These are phyloP conservation scores for Eimeria necatrix DNA, from an alignment of 169 alveolate species.

Conservation along the genomic window DNA sequence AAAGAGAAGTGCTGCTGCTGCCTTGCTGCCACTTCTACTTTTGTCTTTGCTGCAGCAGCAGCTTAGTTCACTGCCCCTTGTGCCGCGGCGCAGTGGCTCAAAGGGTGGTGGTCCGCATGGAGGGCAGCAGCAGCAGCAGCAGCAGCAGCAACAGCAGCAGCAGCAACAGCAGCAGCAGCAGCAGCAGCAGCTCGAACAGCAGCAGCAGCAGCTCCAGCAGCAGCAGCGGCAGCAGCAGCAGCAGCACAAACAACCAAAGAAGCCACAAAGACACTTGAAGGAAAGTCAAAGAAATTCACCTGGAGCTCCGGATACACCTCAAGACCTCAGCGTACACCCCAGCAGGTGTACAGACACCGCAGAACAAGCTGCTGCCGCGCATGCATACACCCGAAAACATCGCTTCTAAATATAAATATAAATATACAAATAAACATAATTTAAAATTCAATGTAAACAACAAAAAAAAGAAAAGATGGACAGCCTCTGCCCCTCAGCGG, in stretches of 20 bases:
- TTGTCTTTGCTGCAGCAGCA: background rate
- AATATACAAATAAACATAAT: too few relatives aligned
- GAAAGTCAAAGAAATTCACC: too few relatives aligned
- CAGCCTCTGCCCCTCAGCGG: too few relatives aligned
- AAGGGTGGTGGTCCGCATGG: background rate
- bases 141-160: background rate
- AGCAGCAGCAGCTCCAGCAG: background rate
- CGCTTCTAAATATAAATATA: too few relatives aligned
- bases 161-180: background rate
- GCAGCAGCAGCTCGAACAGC: background rate
- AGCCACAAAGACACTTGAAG: too few relatives aligned
- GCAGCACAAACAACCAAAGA: background rate
- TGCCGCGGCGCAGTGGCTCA: background rate
- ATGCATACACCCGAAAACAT: too few relatives aligned
- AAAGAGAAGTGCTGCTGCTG: background rate
- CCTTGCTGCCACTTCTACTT: slow-evolving; percentile 8
- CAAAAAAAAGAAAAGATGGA: too few relatives aligned
- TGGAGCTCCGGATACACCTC: too few relatives aligned
- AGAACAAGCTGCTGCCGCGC: too few relatives aligned
- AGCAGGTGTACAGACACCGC: too few relatives aligned
- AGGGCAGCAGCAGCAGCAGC: background rate
- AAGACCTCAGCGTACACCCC: too few relatives aligned
- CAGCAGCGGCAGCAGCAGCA: background rate
- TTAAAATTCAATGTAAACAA: too few relatives aligned
- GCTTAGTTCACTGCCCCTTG: background rate